Conservation (phyloP, 2,329 filamentous ascomycete genomes). For the Hymenoscyphus infarciens region DNA sequence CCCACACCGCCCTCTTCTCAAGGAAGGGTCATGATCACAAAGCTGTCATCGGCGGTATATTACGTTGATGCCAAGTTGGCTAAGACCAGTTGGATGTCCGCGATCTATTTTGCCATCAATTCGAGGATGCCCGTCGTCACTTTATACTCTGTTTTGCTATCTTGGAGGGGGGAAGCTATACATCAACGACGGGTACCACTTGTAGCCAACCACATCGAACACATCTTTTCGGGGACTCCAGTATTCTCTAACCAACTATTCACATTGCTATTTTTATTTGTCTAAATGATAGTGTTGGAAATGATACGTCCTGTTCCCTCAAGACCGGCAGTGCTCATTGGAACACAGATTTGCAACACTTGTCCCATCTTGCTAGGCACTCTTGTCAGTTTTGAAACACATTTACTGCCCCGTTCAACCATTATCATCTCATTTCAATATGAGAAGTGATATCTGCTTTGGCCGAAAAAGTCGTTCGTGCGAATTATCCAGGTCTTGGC, state of each 20-base stretch:
- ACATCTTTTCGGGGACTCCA: no score
- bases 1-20: background rate
- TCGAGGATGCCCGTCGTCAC: no score
- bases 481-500: background rate
- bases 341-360: background rate
- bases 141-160: no score
- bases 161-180: no score
- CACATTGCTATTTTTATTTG: background rate
- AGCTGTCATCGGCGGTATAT: background rate
- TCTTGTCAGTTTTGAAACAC: background rate
- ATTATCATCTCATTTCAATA: background rate
- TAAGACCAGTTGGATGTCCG: no score
- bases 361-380: background rate
- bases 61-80: background rate
- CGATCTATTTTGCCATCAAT: no score
- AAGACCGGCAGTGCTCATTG: background rate
- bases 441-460: background rate
- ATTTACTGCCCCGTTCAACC: background rate
- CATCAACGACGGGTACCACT: no score
- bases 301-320: background rate
- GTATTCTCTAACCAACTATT: background rate
- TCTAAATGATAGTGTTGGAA: background rate
- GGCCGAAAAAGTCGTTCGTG: background rate
- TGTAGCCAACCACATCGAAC: no score
- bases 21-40: background rate